Percentiles rank a stretch among this genome's conserved stretches.
phyloP scores from a whole-genome alignment of 148 eudicot species.

The Vaccinium macrocarpon region DNA sequence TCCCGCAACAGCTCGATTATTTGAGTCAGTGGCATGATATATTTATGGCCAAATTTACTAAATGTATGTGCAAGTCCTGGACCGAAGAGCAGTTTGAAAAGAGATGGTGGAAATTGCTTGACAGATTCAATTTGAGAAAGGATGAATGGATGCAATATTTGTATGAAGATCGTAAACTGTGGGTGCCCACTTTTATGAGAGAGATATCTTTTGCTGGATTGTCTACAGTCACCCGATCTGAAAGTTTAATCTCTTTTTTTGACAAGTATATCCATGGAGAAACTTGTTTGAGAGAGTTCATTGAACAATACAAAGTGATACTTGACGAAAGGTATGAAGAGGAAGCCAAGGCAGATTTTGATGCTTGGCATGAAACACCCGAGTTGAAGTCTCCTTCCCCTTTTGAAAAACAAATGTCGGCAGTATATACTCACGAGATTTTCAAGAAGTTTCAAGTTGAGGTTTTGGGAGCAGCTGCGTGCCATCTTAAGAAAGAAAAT shows the following conservation, averaged over 20 bases:
- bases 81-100: conserved; percentile 54
- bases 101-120: conserved; percentile 61
- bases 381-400: conserved; percentile 71
- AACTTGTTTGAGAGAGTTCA: conserved; percentile 47
- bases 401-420: conserved; percentile 59
- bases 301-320: conserved; percentile 44
- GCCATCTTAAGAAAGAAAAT: conserved; percentile 63
- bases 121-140: conserved; percentile 44
- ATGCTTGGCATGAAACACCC: conserved; percentile 68
- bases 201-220: conserved; percentile 56
- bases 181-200: conserved; percentile 53
- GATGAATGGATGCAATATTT: conserved; percentile 49
- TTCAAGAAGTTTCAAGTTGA: conserved; percentile 60
- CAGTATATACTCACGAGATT: conserved; percentile 57
- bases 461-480: conserved; percentile 71
- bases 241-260: conserved; percentile 52
- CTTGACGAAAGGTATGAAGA: conserved; percentile 54
- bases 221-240: conserved; percentile 44
- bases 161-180: conserved; percentile 48
- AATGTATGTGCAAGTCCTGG: conserved; percentile 57
- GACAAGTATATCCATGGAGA: conserved; percentile 45
- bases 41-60: conserved; percentile 41
- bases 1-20: conserved; percentile 43
- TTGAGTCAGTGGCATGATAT: conserved; percentile 44
- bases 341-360: conserved; percentile 66